Evolutionary conservation across 2,329 filamentous ascomycete species (phyloP), one percentile per base, ranked within the genome.

Genomic region (Ophiostoma pallidulum): DNA sequence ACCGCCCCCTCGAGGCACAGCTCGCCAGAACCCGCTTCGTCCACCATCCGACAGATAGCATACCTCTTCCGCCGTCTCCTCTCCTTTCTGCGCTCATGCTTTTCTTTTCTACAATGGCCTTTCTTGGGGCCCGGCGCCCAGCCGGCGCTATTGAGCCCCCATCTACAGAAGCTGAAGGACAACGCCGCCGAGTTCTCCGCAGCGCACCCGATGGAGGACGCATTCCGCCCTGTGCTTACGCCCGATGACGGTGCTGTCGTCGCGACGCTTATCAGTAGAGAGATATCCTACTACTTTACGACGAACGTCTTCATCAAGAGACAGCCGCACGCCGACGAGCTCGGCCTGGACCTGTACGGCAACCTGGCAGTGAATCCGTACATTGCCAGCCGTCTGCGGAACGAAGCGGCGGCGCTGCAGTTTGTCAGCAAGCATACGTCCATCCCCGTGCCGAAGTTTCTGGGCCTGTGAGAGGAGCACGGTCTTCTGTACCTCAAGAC

Each of bases 391-490:
- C 41, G 41, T 18, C 19, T 44, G 13, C 41, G 41, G 4, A 44
- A 36, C 22, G 41, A 44, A 22, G 41, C 41, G 6, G 41, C 41
- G 8, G 32, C 31, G 3, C n/a, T 44, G 9, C 31, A 36, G 20
- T 44, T 44, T 24, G 28, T 44, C n/a, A 7, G 31, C 20, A 12
- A 26, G 31, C 31, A 44, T 14, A 44, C 41, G n/a, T 18, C 41
- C 14, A 44, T 44, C 10, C 31, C 41, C 9, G 41, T 44, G 4
- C 41, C 41, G 5, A 14, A 12, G 9, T 28, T 44, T 33, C n/a
- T 44, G n/a, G 32, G 31, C 14, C 12, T 44, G 2, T 44, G 41
- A 31, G 32, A 44, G 19, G 41, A 44, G 31, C 26, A 44, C n/a
- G 41, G 41, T 5, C 41, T 44, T 8, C 13, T 35, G 18, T 13